Conservation (phyloP, 2,329 filamentous ascomycete species). For the Bertia moriformis region DNA sequence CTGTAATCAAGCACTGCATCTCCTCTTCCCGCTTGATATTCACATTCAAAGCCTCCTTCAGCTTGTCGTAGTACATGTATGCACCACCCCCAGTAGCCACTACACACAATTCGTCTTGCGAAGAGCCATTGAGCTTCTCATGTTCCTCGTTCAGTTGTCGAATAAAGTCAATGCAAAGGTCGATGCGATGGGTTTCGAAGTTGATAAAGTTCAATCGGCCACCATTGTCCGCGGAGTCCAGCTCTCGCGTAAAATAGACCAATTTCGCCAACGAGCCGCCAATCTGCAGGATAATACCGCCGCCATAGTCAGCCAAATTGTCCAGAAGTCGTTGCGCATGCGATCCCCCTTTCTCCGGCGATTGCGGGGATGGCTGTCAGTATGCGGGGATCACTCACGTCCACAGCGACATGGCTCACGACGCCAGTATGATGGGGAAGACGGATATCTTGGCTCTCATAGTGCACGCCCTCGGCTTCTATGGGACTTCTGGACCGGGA, state of each 20-base stretch:
- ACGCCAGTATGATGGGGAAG: constrained; percentile 87
- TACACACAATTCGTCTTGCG: constrained; percentile 62
- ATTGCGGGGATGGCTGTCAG: background rate
- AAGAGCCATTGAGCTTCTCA: constrained; percentile 57
- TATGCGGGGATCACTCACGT: constrained; percentile 43
- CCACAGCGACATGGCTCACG: constrained; percentile 91
- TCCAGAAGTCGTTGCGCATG: constrained; percentile 3
- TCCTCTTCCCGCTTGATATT: constrained; percentile 88
- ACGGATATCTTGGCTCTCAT: constrained; percentile 85
- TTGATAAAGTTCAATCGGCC: constrained; percentile 88
- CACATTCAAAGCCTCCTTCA: constrained; percentile 68
- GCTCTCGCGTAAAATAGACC: constrained; percentile 90
- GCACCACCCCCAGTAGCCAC: constrained; percentile 94
- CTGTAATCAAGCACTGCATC: constrained; percentile 96
- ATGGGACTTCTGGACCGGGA: constrained; percentile 25
- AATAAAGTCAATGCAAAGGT: constrained; percentile 87
- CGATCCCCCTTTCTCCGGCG: constrained; percentile 4
- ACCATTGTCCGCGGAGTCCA: constrained; percentile 63
- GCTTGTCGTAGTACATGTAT: constrained; percentile 90
- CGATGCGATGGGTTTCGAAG: constrained; percentile 90
- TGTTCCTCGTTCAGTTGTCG: constrained; percentile 72
- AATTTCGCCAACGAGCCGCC: constrained; percentile 91
- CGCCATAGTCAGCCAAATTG: constrained; percentile 1
- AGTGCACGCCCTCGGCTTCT: constrained; percentile 37
- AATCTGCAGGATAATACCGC: constrained; percentile 48